Conservation (phyloP, 108 stramenopile species). For the Seminavis robusta region DNA sequence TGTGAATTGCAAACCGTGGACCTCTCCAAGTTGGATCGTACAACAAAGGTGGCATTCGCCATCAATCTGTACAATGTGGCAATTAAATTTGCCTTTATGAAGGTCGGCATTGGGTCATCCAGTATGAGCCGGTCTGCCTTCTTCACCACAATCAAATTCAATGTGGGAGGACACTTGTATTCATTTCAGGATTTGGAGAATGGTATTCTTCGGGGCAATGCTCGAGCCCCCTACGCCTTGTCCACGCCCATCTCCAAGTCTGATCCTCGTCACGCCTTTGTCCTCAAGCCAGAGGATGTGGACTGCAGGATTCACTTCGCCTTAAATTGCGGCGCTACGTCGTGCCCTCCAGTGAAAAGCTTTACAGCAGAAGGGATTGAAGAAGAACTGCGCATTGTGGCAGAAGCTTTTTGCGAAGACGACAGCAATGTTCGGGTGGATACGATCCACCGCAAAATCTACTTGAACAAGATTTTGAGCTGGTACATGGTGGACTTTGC, state of each 20-base stretch:
- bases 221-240: conserved; percentile 8
- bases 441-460: conserved; percentile 8
- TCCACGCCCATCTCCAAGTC: conserved; percentile 8
- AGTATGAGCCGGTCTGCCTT: conserved; percentile 29
- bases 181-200: conserved; percentile 30
- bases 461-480: conserved; percentile 39
- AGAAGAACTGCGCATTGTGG: conserved; percentile 39
- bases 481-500: conserved; percentile 52
- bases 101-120: conserved; percentile 36
- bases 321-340: conserved; percentile 68
- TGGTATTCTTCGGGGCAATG: conserved; percentile 54
- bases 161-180: conserved; percentile 21
- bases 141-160: conserved; percentile 14
- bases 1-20: conserved; percentile 54
- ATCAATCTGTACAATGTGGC: conserved; percentile 78
- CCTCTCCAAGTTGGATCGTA: conserved; percentile 27
- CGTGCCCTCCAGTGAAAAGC: conserved; percentile 58
- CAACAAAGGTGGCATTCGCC: conserved; percentile 34
- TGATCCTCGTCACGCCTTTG: neutral
- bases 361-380: conserved; percentile 43
- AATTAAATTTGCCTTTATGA: conserved; percentile 70
- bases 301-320: conserved; percentile 73
- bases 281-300: conserved; percentile 5
- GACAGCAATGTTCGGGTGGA: conserved; percentile 42
- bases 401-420: conserved; percentile 43